A percentile compares a stretch with the other conserved stretches of the same genome.
Evolutionary conservation across 208 protist genomes (phyloP).

Genomic region (Acanthamoeba triangularis): DNA sequence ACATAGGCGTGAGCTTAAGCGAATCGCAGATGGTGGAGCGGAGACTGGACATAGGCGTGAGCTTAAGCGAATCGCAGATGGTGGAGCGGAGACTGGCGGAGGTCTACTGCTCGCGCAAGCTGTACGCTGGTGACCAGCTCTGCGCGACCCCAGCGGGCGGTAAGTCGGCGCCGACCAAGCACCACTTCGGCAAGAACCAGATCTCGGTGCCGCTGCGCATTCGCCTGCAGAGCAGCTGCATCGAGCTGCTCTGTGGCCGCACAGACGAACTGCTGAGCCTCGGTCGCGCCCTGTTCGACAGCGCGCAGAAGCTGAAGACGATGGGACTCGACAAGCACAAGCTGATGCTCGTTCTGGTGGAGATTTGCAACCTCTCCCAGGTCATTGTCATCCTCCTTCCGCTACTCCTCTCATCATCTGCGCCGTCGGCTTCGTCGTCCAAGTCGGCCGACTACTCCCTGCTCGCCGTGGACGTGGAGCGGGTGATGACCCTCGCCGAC

Average conservation of each 20-base stretch:
- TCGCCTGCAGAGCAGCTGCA: conserved; percentile 40
- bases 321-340: conserved; percentile 67
- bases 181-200: conserved; percentile 31
- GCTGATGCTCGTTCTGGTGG: conserved; percentile 41
- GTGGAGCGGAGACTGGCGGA: neutral
- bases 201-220: conserved; percentile 43
- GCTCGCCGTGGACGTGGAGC: conserved; percentile 2
- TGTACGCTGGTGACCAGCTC: neutral
- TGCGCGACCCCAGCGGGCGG: neutral
- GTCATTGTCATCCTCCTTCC: conserved; percentile 6
- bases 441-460: neutral
- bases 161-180: neutral
- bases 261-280: conserved; percentile 31
- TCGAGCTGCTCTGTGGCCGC: conserved; percentile 2
- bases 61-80: neutral
- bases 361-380: conserved; percentile 50
- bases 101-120: neutral
- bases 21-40: too few species aligned
- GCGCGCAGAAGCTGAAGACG: conserved; percentile 56
- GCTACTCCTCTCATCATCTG: neutral
- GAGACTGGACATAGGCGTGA: neutral
- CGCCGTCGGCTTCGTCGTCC: neutral
- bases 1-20: too few species aligned
- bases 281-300: conserved; percentile 34
- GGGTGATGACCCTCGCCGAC: conserved; percentile 22